Percentiles rank a stretch among this genome's conserved stretches.
phyloP scores from a whole-genome alignment of 768 basidiomycete genomes.

The Naganishia onofrii region DNA sequence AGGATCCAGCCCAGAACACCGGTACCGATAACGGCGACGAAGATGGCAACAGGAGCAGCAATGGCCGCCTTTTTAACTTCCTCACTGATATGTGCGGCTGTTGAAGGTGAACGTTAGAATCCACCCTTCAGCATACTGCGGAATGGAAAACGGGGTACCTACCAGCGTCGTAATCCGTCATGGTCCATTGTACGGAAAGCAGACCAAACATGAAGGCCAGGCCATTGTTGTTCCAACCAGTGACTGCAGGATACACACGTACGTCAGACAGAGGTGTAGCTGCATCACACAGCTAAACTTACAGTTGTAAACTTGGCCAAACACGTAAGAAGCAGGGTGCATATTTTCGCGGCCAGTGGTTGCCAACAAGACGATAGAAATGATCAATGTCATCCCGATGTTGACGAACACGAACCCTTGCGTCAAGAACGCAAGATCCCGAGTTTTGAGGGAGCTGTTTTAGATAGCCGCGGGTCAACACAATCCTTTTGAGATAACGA shows the following conservation, averaged over 20 bases:
- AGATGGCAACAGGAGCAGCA: constrained; percentile 54
- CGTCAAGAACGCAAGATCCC: constrained; percentile 70
- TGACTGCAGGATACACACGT: constrained; percentile 51
- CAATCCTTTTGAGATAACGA: background rate
- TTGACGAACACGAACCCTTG: constrained; percentile 72
- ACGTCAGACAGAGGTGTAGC: background rate
- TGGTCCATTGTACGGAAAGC: constrained; percentile 74
- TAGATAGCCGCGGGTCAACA: constrained; percentile 4
- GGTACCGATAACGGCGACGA: constrained; percentile 54
- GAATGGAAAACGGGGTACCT: constrained; percentile 1
- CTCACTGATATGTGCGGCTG: constrained; percentile 54
- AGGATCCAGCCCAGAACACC: constrained; percentile 71
- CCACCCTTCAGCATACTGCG: constrained; percentile 37
- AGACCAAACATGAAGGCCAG: constrained; percentile 80
- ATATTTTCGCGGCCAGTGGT: constrained; percentile 64
- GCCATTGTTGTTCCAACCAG: constrained; percentile 73
- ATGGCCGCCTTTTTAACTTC: constrained; percentile 53
- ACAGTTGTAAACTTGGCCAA: constrained; percentile 68
- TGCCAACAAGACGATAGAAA: constrained; percentile 78
- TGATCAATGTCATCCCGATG: constrained; percentile 70
- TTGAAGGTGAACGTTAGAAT: no score
- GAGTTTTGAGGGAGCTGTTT: constrained; percentile 59
- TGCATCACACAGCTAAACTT: background rate
- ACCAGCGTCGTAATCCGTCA: constrained; percentile 35
- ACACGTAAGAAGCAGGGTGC: constrained; percentile 76